phyloP scores from a whole-genome alignment of 108 stramenopile genomes.

The Cyclotella cryptica region DNA sequence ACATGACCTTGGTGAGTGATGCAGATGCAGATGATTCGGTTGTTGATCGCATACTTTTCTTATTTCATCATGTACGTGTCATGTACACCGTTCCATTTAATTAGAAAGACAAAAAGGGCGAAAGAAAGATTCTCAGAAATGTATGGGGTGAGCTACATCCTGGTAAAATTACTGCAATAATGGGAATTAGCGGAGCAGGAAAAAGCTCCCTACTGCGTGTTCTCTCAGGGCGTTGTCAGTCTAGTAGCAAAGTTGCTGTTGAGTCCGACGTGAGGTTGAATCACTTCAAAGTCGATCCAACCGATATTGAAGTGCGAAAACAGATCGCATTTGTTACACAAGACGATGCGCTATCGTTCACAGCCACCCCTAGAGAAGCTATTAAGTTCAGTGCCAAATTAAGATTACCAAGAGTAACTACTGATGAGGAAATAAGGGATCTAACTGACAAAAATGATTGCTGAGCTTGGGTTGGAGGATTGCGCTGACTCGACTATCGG shows the following conservation, averaged over 20 bases:
- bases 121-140: conserved; percentile 55
- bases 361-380: conserved; percentile 85
- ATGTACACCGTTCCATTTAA: no score
- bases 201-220: conserved; percentile 87
- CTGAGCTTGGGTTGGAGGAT: conserved; percentile 70
- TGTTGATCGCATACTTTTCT: no score
- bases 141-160: conserved; percentile 80
- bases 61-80: no score
- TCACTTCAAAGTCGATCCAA: conserved; percentile 70
- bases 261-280: conserved; percentile 71
- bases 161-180: conserved; percentile 71
- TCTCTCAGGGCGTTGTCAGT: conserved; percentile 68
- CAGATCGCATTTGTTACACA: conserved; percentile 90
- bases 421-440: conserved; percentile 60
- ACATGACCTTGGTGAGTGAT: conserved; percentile 65
- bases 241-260: conserved; percentile 46
- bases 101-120: conserved; percentile 20
- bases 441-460: conserved; percentile 78
- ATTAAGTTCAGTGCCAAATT: conserved; percentile 85
- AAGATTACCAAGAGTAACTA: conserved; percentile 64
- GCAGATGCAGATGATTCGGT: no score
- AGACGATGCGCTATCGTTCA: conserved; percentile 84
- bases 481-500: conserved; percentile 82
- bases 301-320: conserved; percentile 66
- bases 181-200: conserved; percentile 78